Base-by-base conservation (phyloP, 345 rosid genomes). In the Lepidium aucheri region DNA sequence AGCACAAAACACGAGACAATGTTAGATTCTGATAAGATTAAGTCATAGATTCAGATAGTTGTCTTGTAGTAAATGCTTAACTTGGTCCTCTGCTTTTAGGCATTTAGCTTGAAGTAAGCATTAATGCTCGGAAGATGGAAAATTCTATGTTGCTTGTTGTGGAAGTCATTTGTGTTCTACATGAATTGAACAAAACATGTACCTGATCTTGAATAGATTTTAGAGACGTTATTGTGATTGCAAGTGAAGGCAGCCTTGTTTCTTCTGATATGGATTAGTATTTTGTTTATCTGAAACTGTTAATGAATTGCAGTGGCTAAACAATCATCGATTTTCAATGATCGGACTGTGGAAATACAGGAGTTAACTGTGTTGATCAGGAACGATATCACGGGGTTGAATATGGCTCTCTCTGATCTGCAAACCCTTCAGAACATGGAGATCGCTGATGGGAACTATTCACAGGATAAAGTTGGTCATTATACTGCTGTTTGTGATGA, bases 301-400 rank as follows among this genome's bases (percentile, higher is more conserved):
- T 61, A 51, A 28, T 70, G 47, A 61, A 22, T 28, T 11, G 53
- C 67, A 93, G 94, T 89, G 86, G 90, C 88, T 2, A 92, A 85
- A 64, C 82, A 80, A 72, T 87, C 98, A 16, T 90, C 96, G 0
- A 90, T 90, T 83, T 93, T 93, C 70, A 80, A 88, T 74, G 97
- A 93, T 76, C 89, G 91, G 1, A 76, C 83, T 2, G 59, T 90
- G 51, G 88, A 90, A 47, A 93, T 93, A 77, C 91, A 93, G 65
- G 93, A 92, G 65, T 55, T 90, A 55, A 93, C 96, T 20, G 84
- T 69, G 16, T 68, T 93, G 82, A 84, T 90, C 56, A 93, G 89
- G 83, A 81, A 86, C 60, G 91, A 93, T n/a, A 80, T 90, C 53
- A 87, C 90, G 8, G 80, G 84, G 14, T 69, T 90, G 59, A 90